Evolutionary conservation across 1,284 basidiomycete species (phyloP), one percentile per base, ranked within the genome.

Genomic region (Microstroma glucosiphilum): DNA sequence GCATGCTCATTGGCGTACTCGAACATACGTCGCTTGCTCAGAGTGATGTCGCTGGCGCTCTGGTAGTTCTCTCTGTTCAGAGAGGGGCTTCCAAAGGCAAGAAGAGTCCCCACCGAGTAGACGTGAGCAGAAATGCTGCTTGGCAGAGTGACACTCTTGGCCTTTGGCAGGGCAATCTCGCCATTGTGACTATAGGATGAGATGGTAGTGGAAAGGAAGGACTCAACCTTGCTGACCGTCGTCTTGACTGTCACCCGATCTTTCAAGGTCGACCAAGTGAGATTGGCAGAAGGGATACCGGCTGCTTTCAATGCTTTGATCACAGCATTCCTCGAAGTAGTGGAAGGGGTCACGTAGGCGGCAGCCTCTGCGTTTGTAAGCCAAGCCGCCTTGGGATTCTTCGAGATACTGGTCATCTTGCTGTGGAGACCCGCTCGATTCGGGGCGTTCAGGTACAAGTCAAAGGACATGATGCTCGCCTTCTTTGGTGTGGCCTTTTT

Each of bases 371-470:
- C 46, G 17, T 12, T n/a, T 23, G 46, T 48, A 12, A 48, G 46
- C 46, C 46, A 48, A n/a, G 4, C 12, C n/a, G 3, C 11, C 17
- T 48, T 48, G 4, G 46, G 46, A 48, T 48, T 23, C 23, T 48
- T 48, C n/a, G 46, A 48, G 46, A 48, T 48, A 23, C n/a, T 23
- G n/a, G 46, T 48, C 46, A 48, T 48, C 46, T 12, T n/a, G n/a
- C 6, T 48, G 23, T n/a, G n/a, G 4, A 48, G 11, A 48, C 46
- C 46, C 4, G 46, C 46, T 12, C 46, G 3, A 12, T 48, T 48
- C n/a, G 46, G 46, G 7, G 46, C 17, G 11, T 48, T 48, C 6
- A 48, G 46, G 46, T 48, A 48, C n/a, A 48, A 12, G 46, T n/a
- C 17, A 23, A 48, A 48, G 17, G 17, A 23, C 46, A 48, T 48